phyloP scores from a whole-genome alignment of 331 rosid genomes.

The Quercus tomentella region DNA sequence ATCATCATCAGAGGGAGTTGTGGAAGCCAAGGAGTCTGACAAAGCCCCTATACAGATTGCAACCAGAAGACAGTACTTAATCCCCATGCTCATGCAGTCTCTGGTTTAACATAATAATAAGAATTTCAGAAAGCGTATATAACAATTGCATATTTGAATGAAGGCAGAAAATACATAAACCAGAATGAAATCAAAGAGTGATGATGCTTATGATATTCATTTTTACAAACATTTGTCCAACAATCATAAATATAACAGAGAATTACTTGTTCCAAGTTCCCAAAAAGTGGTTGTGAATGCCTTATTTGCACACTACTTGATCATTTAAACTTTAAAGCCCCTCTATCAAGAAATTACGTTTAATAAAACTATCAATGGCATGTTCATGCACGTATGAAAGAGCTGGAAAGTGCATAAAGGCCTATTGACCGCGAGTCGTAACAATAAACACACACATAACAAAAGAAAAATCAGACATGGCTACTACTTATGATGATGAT shows the following conservation, averaged over 20 bases:
- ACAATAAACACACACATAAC: too few species aligned
- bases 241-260: not conserved
- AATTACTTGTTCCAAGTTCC: too few species aligned
- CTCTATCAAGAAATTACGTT: too few species aligned
- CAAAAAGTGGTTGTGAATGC: not conserved
- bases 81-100: slow-evolving; percentile 37
- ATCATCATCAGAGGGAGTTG: slow-evolving; percentile 30
- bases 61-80: slow-evolving; percentile 27
- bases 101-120: slow-evolving; percentile 23
- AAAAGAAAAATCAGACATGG: not conserved
- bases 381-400: too few species aligned
- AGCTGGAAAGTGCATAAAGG: too few species aligned
- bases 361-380: too few species aligned
- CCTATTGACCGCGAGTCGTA: too few species aligned
- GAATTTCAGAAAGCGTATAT: slow-evolving; percentile 6
- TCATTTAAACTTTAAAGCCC: too few species aligned
- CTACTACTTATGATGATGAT: not conserved
- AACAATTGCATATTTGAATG: not conserved
- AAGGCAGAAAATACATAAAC: not conserved
- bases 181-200: not conserved
- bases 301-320: not conserved
- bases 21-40: slow-evolving; percentile 27
- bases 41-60: slow-evolving; percentile 37
- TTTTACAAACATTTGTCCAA: not conserved
- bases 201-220: not conserved